phyloP scores from a whole-genome alignment of 2,329 filamentous ascomycete species.

The Aspergillus sp. region DNA sequence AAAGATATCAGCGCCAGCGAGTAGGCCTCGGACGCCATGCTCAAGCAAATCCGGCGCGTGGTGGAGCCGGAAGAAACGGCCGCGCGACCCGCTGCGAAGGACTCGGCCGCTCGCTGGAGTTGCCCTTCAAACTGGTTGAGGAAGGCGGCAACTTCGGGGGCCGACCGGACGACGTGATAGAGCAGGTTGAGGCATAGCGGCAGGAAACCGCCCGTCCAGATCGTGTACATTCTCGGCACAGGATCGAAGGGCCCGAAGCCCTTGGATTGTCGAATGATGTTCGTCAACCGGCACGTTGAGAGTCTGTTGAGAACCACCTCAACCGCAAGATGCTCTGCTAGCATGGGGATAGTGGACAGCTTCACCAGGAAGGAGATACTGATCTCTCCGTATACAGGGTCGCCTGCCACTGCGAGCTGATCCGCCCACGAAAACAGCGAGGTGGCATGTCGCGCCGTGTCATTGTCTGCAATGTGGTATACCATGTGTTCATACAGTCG shows the following conservation, averaged over 20 bases:
- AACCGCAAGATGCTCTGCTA: constrained; percentile 87
- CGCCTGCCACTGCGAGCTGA: constrained; percentile 70
- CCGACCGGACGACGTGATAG: constrained; percentile 74
- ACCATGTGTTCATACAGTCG: constrained; percentile 70
- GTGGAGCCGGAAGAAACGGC: constrained; percentile 46
- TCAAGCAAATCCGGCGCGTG: constrained; percentile 67
- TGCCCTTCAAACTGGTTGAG: constrained; percentile 86
- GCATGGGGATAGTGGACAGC: constrained; percentile 72
- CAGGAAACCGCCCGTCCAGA: constrained; percentile 86
- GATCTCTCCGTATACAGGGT: constrained; percentile 92
- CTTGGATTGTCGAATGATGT: constrained; percentile 67
- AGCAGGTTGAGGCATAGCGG: constrained; percentile 88
- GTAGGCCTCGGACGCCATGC: constrained; percentile 74
- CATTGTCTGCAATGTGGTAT: constrained; percentile 63
- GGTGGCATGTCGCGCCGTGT: constrained; percentile 75
- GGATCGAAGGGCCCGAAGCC: constrained; percentile 78
- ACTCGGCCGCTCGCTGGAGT: constrained; percentile 67
- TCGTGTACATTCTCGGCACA: constrained; percentile 73
- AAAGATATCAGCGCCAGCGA: constrained; percentile 72
- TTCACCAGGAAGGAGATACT: constrained; percentile 85
- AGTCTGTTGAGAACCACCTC: constrained; percentile 80
- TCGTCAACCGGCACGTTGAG: constrained; percentile 74
- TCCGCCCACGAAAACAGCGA: constrained; percentile 95
- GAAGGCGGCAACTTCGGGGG: constrained; percentile 80
- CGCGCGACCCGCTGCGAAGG: constrained; percentile 57